phyloP scores from a whole-genome alignment of 2,329 filamentous ascomycete genomes.

The Paraphaeosphaeria sporulosa region DNA sequence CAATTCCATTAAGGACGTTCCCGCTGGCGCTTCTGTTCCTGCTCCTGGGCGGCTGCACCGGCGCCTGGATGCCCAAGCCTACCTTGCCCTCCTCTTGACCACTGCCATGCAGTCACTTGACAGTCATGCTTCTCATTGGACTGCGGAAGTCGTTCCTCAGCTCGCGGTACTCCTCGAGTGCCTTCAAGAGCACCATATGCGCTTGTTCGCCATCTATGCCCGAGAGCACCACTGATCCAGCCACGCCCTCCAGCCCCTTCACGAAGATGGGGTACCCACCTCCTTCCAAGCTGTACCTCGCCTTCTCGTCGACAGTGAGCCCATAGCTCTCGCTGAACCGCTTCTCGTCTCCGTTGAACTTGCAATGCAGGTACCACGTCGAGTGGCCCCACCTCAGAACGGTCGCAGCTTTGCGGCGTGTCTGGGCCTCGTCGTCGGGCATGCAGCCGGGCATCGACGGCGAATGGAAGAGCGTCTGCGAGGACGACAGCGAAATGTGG shows the following conservation, averaged over 20 bases:
- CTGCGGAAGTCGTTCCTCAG: conserved; percentile 44
- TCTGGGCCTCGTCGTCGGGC: conserved; percentile 74
- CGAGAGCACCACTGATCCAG: conserved; percentile 77
- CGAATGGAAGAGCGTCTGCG: conserved; percentile 73
- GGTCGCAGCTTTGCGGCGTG: conserved; percentile 71
- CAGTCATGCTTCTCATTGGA: conserved; percentile 42
- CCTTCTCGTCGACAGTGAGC: conserved; percentile 59
- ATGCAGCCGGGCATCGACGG: conserved; percentile 71
- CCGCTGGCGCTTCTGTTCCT: conserved; percentile 18
- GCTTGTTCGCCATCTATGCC: conserved; percentile 80
- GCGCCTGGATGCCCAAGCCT: conserved; percentile 4
- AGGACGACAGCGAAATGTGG: conserved; percentile 68
- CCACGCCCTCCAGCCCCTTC: conserved; percentile 75
- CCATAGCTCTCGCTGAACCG: conserved; percentile 71
- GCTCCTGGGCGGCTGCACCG: not conserved
- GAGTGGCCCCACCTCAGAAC: conserved; percentile 74
- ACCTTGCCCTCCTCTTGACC: conserved; percentile 4
- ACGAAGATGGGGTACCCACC: conserved; percentile 78
- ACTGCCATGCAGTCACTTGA: conserved; percentile 41
- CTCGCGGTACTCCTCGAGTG: conserved; percentile 63
- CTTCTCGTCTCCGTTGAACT: conserved; percentile 71
- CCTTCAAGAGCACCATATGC: conserved; percentile 77
- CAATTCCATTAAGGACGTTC: not conserved
- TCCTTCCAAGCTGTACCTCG: conserved; percentile 78
- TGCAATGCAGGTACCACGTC: conserved; percentile 75